phyloP scores from a whole-genome alignment of 441 rosid species.

The Kokia cookei region DNA sequence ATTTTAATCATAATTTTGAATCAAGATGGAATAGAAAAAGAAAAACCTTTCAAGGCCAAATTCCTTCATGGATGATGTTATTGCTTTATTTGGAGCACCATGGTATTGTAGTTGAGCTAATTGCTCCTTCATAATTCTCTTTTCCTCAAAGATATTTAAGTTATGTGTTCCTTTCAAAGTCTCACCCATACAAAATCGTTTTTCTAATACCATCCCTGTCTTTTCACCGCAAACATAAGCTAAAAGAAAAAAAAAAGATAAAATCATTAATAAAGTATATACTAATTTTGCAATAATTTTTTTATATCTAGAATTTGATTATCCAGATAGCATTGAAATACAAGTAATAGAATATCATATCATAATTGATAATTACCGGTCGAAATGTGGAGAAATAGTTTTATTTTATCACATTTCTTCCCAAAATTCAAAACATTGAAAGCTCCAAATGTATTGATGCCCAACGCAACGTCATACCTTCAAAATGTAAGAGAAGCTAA shows the following conservation, averaged over 20 bases:
- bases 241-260: background rate
- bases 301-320: too few species aligned
- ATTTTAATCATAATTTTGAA: background rate
- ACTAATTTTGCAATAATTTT: too few species aligned
- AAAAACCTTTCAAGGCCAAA: slow-evolving; percentile 40
- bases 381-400: slow-evolving; percentile 11
- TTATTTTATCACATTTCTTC: slow-evolving; percentile 26
- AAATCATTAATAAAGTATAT: background rate
- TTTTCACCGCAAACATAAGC: background rate
- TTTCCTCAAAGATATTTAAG: slow-evolving; percentile 27
- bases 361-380: slow-evolving; percentile 28
- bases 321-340: too few species aligned
- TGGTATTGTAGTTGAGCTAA: slow-evolving; percentile 14
- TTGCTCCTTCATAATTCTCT: slow-evolving; percentile 11
- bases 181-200: slow-evolving; percentile 11
- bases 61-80: slow-evolving; percentile 29
- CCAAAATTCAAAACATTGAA: slow-evolving; percentile 32
- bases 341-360: too few species aligned
- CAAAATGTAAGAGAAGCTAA: background rate
- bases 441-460: slow-evolving; percentile 34
- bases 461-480: slow-evolving; percentile 32
- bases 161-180: slow-evolving; percentile 11
- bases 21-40: background rate
- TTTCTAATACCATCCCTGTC: background rate
- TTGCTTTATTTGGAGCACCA: slow-evolving; percentile 9